Evolutionary conservation across 1,284 basidiomycete genomes (phyloP).

Genomic region (Apiotrichum sp.): DNA sequence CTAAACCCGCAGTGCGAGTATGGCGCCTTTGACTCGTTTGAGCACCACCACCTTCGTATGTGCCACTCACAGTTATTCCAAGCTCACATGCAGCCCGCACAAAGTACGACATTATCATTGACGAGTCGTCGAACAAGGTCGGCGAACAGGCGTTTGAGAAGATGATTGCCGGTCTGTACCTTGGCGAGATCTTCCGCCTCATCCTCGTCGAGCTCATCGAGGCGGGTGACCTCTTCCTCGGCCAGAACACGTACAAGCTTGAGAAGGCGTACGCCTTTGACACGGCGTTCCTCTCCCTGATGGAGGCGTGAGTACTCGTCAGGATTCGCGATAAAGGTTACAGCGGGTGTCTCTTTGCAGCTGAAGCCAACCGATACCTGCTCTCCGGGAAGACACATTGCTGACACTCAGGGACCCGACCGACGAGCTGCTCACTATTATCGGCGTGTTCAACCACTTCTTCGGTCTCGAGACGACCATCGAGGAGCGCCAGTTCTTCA

Average conservation of each 20-base stretch:
- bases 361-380: too few relatives aligned
- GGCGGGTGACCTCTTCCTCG: constrained; percentile 91
- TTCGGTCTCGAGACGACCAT: constrained; percentile 88
- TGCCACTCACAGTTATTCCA: background rate
- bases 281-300: constrained; percentile 92
- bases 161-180: constrained; percentile 95
- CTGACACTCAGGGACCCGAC: constrained; percentile 63
- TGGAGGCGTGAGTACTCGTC: constrained; percentile 59
- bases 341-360: too few relatives aligned
- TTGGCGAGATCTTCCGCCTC: constrained; percentile 91
- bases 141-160: constrained; percentile 83
- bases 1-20: constrained; percentile 47
- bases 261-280: constrained; percentile 89
- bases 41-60: constrained; percentile 77
- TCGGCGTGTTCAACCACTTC: constrained; percentile 94
- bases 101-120: constrained; percentile 88
- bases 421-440: constrained; percentile 93
- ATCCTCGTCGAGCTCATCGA: constrained; percentile 94
- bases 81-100: constrained; percentile 57
- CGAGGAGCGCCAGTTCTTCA: constrained; percentile 92
- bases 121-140: constrained; percentile 92
- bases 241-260: constrained; percentile 96
- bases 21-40: constrained; percentile 96
- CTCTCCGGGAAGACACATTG: background rate
- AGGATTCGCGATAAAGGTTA: background rate